Base-by-base conservation (phyloP, 2,329 filamentous ascomycete genomes). In the Bipolaris victoriae region DNA sequence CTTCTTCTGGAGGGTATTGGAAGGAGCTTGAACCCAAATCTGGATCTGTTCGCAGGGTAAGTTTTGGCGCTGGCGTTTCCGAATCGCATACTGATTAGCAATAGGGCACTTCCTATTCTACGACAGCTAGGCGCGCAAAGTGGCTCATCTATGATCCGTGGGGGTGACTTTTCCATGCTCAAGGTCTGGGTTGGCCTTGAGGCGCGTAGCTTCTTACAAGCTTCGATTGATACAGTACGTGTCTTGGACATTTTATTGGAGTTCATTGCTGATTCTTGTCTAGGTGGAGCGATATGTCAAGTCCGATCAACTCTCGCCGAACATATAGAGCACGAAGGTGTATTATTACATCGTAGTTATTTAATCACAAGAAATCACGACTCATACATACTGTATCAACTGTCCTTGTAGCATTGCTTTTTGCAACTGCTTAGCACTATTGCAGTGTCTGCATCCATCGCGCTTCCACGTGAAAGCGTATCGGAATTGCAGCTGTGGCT, bases 1-100 rank as follows among this genome's bases (percentile, higher is more conserved):
- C 80, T 99, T 33, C 83, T 99, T 2, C 83, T 99, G 1, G 95
- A 99, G 75, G 95, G 95, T 6, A 99, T 98, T 69, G 95, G 95
- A 0, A 85, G 95, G 60, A 91, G 84, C 57, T 79, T 99, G 15
- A 89, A 98, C 74, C 94, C 95, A 0, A 83, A 94, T 51, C 81
- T 97, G 45, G 95, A 99, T 77, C 81, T 99, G 11, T 89, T 99
- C 63, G 87, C 88, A 70, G 88, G 85, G 86, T 87, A 71, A 74
- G 81, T 76, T 10, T 9, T 7, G n/a, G 37, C 29, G 1, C 18
- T 6, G 43, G 9, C 6, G 7, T 18, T 11, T 11, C 37, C 16
- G 5, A 18, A 9, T 37, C 29, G 22, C 24, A 16, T 44, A 44
- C 65, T 70, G 46, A 71, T 49, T 36, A 10, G 6, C 2, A 26